phyloP scores from a whole-genome alignment of 2,329 filamentous ascomycete genomes.

The Gaeumannomyces sp. region DNA sequence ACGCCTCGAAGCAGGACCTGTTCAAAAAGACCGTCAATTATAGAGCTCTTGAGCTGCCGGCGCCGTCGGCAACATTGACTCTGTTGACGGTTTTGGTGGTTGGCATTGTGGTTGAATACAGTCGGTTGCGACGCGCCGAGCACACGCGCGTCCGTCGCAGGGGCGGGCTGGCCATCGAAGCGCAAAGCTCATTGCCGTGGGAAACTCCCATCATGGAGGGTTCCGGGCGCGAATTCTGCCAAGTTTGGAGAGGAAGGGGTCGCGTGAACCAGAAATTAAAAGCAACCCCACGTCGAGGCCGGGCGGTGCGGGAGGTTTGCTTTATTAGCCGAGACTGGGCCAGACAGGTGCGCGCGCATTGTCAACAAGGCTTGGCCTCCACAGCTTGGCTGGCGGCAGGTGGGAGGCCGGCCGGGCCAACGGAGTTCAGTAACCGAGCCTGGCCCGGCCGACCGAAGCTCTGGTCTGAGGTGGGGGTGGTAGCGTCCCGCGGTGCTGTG shows the following conservation, averaged over 20 bases:
- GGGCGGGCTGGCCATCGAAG: neutral
- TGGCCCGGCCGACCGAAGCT: neutral
- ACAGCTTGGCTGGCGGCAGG: neutral
- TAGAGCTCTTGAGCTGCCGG: no score
- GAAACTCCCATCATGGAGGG: neutral
- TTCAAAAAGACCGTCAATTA: no score
- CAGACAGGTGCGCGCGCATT: neutral
- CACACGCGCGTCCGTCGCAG: neutral
- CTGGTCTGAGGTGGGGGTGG: neutral
- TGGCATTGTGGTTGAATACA: no score
- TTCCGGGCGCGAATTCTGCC: neutral
- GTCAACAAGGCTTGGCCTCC: neutral
- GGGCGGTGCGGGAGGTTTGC: neutral
- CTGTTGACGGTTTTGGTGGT: no score
- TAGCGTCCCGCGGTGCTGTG: no score
- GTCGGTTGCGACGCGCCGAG: neutral
- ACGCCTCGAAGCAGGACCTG: no score
- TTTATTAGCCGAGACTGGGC: neutral
- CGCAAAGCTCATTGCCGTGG: neutral
- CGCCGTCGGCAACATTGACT: no score
- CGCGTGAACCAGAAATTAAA: neutral
- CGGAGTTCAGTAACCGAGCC: constrained; percentile 1
- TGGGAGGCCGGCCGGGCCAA: neutral
- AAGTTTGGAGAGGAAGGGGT: neutral
- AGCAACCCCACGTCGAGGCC: neutral